Percentiles rank a stretch among this genome's conserved stretches.
phyloP scores from a whole-genome alignment of 768 basidiomycete species.

The Podaxis sp. region DNA sequence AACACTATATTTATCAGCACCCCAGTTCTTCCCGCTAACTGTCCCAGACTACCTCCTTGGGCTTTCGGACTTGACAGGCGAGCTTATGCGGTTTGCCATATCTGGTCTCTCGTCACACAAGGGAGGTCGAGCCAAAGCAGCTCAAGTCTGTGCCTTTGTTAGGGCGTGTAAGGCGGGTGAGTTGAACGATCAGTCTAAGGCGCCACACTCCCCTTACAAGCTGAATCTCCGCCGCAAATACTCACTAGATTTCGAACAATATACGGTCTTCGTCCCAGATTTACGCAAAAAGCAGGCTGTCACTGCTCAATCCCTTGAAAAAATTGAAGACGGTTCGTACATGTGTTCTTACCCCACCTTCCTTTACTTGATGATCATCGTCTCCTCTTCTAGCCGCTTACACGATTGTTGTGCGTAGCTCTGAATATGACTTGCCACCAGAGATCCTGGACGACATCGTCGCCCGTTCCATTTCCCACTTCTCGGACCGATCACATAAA shows the following conservation, averaged over 20 bases:
- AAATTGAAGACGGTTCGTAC: conserved; percentile 86
- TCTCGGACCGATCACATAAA: conserved; percentile 6
- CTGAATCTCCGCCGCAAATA: conserved; percentile 1
- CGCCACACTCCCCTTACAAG: not conserved
- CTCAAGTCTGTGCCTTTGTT: conserved; percentile 68
- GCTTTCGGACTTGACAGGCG: conserved; percentile 91
- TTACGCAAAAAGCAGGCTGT: conserved; percentile 87
- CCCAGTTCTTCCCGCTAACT: conserved; percentile 75
- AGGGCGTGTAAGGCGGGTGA: conserved; percentile 70
- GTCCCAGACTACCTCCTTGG: conserved; percentile 89
- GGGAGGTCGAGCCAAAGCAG: conserved; percentile 63
- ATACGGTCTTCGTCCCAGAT: conserved; percentile 68
- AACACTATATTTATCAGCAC: conserved; percentile 13
- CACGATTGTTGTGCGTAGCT: conserved; percentile 67
- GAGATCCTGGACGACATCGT: conserved; percentile 74
- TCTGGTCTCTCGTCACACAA: conserved; percentile 65
- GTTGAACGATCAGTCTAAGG: conserved; percentile 17
- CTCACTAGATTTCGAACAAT: conserved; percentile 67
- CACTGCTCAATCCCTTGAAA: conserved; percentile 84
- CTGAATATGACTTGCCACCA: conserved; percentile 69
- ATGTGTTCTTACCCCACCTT: not conserved
- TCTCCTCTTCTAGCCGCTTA: conserved; percentile 55
- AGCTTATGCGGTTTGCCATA: conserved; percentile 95
- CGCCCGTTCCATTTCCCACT: conserved; percentile 42
- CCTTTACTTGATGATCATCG: conserved; percentile 12